Percentiles rank a stretch among this genome's conserved stretches.
Conservation (phyloP, 805 yeast genomes). For the Saccharomyces kudriavzevii region DNA sequence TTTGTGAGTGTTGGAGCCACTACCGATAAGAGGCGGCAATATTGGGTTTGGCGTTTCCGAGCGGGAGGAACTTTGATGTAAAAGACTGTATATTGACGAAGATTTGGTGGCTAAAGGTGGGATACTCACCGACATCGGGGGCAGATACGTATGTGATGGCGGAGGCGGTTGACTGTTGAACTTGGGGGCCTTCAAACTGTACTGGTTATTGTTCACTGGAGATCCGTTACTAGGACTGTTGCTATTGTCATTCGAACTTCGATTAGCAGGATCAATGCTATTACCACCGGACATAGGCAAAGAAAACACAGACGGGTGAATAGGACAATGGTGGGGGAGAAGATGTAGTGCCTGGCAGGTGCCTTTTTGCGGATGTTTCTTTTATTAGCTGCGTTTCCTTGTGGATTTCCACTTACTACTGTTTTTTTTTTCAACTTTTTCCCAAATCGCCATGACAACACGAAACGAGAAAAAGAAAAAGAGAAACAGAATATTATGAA, state of each 20-base stretch:
- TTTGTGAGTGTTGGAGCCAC: background rate
- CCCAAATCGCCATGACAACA: background rate
- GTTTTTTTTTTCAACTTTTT: background rate
- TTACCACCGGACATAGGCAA: background rate
- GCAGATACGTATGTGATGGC: background rate
- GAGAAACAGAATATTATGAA: constrained; percentile 1
- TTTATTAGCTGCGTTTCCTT: background rate
- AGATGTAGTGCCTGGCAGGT: background rate
- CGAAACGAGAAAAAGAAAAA: constrained; percentile 9
- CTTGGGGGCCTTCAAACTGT: background rate
- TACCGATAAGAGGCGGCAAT: background rate
- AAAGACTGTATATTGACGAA: background rate
- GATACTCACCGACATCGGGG: background rate
- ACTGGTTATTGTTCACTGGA: background rate
- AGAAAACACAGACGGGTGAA: background rate
- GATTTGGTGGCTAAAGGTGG: background rate
- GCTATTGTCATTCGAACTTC: background rate
- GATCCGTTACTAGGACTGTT: background rate
- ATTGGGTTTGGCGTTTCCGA: background rate
- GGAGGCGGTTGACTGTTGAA: background rate
- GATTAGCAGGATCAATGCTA: background rate
- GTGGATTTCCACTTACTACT: background rate
- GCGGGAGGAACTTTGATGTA: background rate
- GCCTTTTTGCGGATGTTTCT: background rate
- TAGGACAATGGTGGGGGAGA: background rate